Conservation (phyloP, 371 early-diverging fungal genomes). For the Lichtheimia ramosa region DNA sequence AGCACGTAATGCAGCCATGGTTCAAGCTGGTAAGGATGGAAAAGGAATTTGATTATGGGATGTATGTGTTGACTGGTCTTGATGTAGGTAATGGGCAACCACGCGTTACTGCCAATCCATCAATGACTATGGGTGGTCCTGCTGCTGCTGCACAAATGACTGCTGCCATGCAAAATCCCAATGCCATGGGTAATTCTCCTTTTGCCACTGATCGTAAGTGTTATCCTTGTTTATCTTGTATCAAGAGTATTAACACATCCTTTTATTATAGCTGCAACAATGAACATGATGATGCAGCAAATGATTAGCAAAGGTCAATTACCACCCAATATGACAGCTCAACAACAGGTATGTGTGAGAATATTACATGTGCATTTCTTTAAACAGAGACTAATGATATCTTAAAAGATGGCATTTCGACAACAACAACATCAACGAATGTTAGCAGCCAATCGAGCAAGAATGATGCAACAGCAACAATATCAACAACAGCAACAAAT, state of each 20-base stretch:
- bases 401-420: background rate
- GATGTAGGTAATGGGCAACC: constrained; percentile 23
- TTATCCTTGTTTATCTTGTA: too few relatives aligned
- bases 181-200: constrained; percentile 7
- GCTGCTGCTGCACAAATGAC: constrained; percentile 35
- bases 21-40: constrained; percentile 19
- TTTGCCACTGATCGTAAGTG: constrained; percentile 31
- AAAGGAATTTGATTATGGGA: too few relatives aligned
- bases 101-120: constrained; percentile 20
- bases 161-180: constrained; percentile 35
- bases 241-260: too few relatives aligned
- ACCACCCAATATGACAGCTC: constrained; percentile 27
- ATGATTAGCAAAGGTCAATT: constrained; percentile 40
- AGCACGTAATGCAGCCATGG: constrained; percentile 18
- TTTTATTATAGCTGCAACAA: background rate
- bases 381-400: background rate
- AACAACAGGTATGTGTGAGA: constrained; percentile 15
- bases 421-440: constrained; percentile 13
- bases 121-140: constrained; percentile 17
- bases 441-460: too few relatives aligned
- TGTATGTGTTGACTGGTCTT: too few relatives aligned
- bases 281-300: constrained; percentile 42
- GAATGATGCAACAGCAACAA: background rate
- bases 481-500: constrained; percentile 23
- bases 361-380: too few relatives aligned